Conservation (phyloP, 306 rosid species). For the Vigna angularis region DNA sequence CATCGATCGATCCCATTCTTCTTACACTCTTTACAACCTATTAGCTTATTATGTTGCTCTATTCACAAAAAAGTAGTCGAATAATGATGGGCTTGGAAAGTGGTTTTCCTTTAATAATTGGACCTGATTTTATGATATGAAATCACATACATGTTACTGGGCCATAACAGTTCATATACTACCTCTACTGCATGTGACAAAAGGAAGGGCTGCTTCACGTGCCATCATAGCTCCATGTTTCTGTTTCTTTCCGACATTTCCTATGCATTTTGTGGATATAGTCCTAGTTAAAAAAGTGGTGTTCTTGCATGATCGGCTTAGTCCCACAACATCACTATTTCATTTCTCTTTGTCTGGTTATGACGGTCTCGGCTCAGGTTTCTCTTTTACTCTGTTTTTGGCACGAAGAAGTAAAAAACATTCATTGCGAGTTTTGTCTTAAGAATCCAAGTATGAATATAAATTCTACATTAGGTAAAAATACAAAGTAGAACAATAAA, state of each 20-base stretch:
- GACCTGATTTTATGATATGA: conserved; percentile 24
- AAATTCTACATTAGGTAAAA: too few species aligned
- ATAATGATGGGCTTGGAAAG: conserved; percentile 35
- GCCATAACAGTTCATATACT: conserved; percentile 2
- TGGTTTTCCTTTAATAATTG: conserved; percentile 38
- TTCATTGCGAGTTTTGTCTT: too few species aligned
- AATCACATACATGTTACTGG: conserved; percentile 14
- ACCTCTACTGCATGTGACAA: conserved; percentile 36
- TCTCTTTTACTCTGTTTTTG: too few species aligned
- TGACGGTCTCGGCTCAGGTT: too few species aligned
- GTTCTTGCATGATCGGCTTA: too few species aligned
- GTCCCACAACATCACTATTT: too few species aligned
- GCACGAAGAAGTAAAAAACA: too few species aligned
- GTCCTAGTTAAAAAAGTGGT: too few species aligned
- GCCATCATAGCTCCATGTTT: conserved; percentile 51
- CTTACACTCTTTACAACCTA: conserved; percentile 45
- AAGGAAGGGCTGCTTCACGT: conserved; percentile 28
- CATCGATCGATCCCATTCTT: background rate
- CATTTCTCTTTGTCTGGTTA: too few species aligned
- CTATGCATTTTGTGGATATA: too few species aligned
- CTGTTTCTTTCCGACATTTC: background rate
- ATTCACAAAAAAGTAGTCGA: background rate
- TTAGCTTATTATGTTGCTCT: conserved; percentile 3
- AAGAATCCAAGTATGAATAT: too few species aligned
- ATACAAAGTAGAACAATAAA: too few species aligned